Evolutionary conservation across 2,329 filamentous ascomycete genomes (phyloP), one percentile per base, ranked within the genome.

Genomic region (Helminthosporium solani): DNA sequence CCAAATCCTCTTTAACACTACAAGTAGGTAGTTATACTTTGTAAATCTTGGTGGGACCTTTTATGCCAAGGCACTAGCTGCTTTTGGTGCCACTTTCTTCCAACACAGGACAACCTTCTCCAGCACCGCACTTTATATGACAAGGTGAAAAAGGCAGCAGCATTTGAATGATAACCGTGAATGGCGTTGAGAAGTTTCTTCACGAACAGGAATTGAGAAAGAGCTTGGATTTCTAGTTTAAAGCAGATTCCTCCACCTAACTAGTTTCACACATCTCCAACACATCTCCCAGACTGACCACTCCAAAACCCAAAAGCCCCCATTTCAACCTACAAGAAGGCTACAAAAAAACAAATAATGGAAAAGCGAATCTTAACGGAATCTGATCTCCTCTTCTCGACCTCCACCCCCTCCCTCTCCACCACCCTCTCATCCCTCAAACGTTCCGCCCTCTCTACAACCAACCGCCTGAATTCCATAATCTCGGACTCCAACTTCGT

Each of bases 391-490:
- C 75, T 83, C 54, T 83, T 84, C 60, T 77, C 80, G 18, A 72
- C 72, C 15, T 70, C 74, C 25, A 73, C 85, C 53, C 81, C 92
- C 64, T 87, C 84, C 21, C 40, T 64, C 27, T 79, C 80, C 53
- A 83, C 75, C 9, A 84, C 79, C 3, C 82, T 95, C 12, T 76
- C 80, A 39, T 84, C 86, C 25, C 81, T 96, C 50, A 89, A 87
- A 66, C 83, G 86, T 57, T 83, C 86, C 18, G 87, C 88, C 18
- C 80, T 95, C 40, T 87, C 86, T 52, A 82, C 94, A 52, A 78
- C 81, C 54, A 96, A 96, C 73, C 86, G 92, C 14, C 82, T 99
- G 11, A 73, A 75, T 23, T 96, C 90, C 21, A 92, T 97, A 67
- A 75, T 78, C 49, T 73, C 79, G 21, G 94, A 97, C 69, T 85